Conservation (phyloP, 164 flowering plant genomes). For the Magnolia kwangsiensis region DNA sequence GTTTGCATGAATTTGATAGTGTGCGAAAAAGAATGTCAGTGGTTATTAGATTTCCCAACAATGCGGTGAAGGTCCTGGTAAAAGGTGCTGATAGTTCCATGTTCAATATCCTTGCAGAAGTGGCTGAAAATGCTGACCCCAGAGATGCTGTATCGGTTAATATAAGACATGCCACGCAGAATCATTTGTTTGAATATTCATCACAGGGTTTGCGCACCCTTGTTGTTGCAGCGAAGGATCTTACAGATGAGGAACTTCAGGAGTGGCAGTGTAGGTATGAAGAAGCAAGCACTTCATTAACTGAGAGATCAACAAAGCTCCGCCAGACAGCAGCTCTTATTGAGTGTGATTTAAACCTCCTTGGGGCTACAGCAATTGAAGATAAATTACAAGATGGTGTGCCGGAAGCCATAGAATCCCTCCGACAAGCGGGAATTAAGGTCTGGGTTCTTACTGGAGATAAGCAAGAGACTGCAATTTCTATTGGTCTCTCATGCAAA, state of each 20-base stretch:
- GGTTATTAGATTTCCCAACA: constrained; percentile 72
- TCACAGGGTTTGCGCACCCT: constrained; percentile 84
- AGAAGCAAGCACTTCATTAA: constrained; percentile 84
- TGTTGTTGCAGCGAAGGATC: constrained; percentile 75
- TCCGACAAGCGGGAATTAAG: constrained; percentile 87
- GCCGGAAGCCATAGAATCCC: constrained; percentile 90
- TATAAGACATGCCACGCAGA: constrained; percentile 41
- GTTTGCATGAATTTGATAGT: constrained; percentile 72
- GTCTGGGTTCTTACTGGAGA: constrained; percentile 98
- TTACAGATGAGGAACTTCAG: constrained; percentile 60
- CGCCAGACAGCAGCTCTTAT: constrained; percentile 78
- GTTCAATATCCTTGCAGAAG: constrained; percentile 55
- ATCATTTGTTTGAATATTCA: constrained; percentile 70
- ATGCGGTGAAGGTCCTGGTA: constrained; percentile 75
- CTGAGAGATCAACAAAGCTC: constrained; percentile 64
- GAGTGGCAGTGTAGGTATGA: constrained; percentile 75
- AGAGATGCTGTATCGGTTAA: constrained; percentile 9
- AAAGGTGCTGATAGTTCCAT: constrained; percentile 93
- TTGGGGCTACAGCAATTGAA: constrained; percentile 89
- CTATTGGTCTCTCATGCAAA: constrained; percentile 87
- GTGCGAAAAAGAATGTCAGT: constrained; percentile 94
- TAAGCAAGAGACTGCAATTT: constrained; percentile 95
- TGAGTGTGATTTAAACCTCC: constrained; percentile 63
- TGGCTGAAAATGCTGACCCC: constrained; percentile 20
- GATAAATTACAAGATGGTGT: constrained; percentile 92